Evolutionary conservation across 2,329 filamentous ascomycete genomes (phyloP).

Genomic region (Penicillium corylophilum): DNA sequence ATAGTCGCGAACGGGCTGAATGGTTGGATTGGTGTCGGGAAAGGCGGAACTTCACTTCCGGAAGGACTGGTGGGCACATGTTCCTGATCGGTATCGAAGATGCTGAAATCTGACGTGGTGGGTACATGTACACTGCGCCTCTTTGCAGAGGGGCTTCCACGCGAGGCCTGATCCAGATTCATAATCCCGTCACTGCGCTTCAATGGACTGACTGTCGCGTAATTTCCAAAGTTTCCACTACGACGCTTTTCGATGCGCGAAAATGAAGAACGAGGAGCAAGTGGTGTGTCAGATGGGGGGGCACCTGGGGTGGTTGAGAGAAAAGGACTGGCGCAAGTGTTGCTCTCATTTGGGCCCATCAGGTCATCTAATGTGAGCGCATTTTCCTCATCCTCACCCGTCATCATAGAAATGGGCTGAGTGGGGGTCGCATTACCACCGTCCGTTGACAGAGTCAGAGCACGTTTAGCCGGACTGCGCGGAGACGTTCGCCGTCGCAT

Average conservation of each 20-base stretch:
- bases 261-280: conserved; percentile 39
- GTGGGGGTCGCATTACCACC: conserved; percentile 65
- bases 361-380: conserved; percentile 33
- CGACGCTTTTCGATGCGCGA: conserved; percentile 52
- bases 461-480: conserved; percentile 78
- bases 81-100: conserved; percentile 62
- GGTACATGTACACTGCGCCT: conserved; percentile 80
- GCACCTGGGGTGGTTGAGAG: conserved; percentile 41
- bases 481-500: conserved; percentile 65
- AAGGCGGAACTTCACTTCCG: conserved; percentile 27
- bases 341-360: conserved; percentile 24
- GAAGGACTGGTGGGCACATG: conserved; percentile 28
- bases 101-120: conserved; percentile 65
- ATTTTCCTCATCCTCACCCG: conserved; percentile 45
- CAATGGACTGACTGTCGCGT: conserved; percentile 71
- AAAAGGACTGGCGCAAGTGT: conserved; percentile 22
- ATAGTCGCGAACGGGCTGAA: conserved; percentile 54
- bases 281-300: conserved; percentile 20
- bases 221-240: conserved; percentile 48
- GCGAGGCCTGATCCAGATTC: conserved; percentile 75
- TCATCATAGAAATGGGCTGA: conserved; percentile 46
- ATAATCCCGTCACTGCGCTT: conserved; percentile 90
- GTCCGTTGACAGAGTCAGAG: conserved; percentile 68
- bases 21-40: conserved; percentile 37
- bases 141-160: conserved; percentile 86